A percentile compares a stretch with the other conserved stretches of the same genome.
These are phyloP conservation scores for Chenopodium berlandieri DNA, from an alignment of 148 eudicot genomes.

Conservation along the genomic window DNA sequence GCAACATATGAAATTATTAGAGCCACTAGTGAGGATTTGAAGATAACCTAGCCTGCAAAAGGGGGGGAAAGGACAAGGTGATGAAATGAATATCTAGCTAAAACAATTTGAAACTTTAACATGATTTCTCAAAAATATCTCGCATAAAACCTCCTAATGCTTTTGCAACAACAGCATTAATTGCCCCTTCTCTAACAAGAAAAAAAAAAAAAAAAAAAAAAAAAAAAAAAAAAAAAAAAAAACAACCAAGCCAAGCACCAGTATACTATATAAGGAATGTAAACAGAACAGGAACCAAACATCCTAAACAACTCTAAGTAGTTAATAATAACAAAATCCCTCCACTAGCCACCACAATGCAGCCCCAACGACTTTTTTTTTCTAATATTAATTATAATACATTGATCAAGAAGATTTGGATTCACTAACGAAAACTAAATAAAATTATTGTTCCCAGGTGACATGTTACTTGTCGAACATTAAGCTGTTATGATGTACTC, in stretches of 20 bases:
- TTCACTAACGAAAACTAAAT: too few species aligned
- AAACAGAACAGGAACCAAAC: too few species aligned
- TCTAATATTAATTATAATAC: too few species aligned
- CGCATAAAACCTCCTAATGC: not conserved
- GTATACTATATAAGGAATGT: not conserved
- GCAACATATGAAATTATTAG: not conserved
- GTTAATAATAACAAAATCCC: too few species aligned
- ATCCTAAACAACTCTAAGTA: too few species aligned
- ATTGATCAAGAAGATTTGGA: too few species aligned
- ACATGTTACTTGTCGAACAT: too few species aligned
- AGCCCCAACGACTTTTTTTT: too few species aligned
- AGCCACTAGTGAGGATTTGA: not conserved
- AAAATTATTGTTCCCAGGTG: too few species aligned
- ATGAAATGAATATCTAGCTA: not conserved
- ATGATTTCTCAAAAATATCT: not conserved
- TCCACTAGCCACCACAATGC: too few species aligned
- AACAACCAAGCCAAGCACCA: not conserved
- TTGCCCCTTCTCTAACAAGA: not conserved
- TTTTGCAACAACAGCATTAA: not conserved
- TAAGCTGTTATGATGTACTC: too few species aligned
- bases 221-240: not conserved
- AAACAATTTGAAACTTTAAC: not conserved
- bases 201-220: not conserved
- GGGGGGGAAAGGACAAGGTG: not conserved
- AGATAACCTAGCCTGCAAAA: not conserved